Percentiles rank a stretch among this genome's conserved stretches.
Evolutionary conservation across 208 protist genomes (phyloP).

Genomic region (Leishmania guyanensis): DNA sequence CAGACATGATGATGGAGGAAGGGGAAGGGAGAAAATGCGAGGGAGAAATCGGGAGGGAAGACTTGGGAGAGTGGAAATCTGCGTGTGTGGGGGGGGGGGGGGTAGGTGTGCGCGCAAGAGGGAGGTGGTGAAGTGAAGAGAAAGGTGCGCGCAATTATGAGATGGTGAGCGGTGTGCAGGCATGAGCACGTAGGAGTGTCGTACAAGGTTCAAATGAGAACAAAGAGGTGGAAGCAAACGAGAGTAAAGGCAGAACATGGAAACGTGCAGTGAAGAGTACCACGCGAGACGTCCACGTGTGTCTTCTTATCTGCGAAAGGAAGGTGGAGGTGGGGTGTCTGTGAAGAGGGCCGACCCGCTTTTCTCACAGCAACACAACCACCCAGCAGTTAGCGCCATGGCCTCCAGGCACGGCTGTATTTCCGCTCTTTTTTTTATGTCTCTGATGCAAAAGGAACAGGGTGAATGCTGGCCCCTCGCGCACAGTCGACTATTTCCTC

Average conservation of each 20-base stretch:
- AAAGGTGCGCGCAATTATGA: too few species aligned
- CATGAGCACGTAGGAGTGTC: too few species aligned
- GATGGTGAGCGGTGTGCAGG: too few species aligned
- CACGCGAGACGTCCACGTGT: neutral
- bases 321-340: neutral
- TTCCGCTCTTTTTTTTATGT: neutral
- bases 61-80: constrained; percentile 14
- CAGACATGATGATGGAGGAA: constrained; percentile 37
- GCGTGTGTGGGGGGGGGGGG: neutral
- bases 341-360: neutral
- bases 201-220: neutral
- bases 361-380: neutral
- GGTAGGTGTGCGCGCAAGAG: neutral
- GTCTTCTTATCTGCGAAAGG: neutral
- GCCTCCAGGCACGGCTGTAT: neutral
- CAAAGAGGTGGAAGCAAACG: neutral
- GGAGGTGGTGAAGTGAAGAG: neutral
- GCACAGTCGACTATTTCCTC: neutral
- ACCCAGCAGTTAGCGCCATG: neutral
- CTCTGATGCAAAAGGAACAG: neutral
- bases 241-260: neutral
- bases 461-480: neutral
- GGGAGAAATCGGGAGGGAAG: neutral
- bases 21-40: neutral
- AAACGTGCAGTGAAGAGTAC: neutral